A percentile compares a stretch with the other conserved stretches of the same genome.
These are phyloP conservation scores for Fusarium secorum DNA, from an alignment of 2,329 filamentous ascomycete genomes.

Conservation along the genomic window DNA sequence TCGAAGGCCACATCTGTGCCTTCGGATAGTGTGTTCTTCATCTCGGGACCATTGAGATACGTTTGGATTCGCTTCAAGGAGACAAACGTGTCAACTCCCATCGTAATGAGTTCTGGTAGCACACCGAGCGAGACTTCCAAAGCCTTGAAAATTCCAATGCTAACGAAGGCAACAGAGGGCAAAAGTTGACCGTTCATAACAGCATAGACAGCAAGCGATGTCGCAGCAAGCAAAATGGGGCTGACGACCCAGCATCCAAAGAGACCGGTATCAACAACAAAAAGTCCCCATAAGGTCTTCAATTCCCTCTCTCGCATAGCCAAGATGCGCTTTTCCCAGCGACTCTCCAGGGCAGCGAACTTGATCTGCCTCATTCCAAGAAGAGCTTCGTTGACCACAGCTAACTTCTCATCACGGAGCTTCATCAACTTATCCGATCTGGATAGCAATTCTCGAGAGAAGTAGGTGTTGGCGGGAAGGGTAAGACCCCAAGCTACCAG, in stretches of 20 bases:
- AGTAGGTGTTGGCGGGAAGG: conserved; percentile 73
- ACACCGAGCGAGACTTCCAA: conserved; percentile 75
- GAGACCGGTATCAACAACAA: conserved; percentile 68
- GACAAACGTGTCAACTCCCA: conserved; percentile 75
- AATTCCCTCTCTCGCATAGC: conserved; percentile 72
- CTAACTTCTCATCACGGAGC: conserved; percentile 76
- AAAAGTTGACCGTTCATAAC: conserved; percentile 67
- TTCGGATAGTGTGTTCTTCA: conserved; percentile 60
- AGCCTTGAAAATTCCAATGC: conserved; percentile 76
- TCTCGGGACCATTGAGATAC: conserved; percentile 74
- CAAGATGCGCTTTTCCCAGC: conserved; percentile 76
- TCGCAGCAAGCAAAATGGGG: conserved; percentile 76
- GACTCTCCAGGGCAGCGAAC: conserved; percentile 76
- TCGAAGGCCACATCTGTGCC: conserved; percentile 71
- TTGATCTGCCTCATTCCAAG: conserved; percentile 87
- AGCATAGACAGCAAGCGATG: conserved; percentile 74
- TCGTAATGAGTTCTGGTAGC: conserved; percentile 76
- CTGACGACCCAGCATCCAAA: conserved; percentile 76
- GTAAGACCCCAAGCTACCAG: conserved; percentile 69
- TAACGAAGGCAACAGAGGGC: conserved; percentile 81
- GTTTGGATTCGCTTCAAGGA: conserved; percentile 75
- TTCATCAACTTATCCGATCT: conserved; percentile 78
- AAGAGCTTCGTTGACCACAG: conserved; percentile 77
- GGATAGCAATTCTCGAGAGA: conserved; percentile 69
- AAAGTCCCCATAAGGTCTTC: conserved; percentile 70